Conservation (phyloP, 768 basidiomycete species). For the Leccinum incarnatum region DNA sequence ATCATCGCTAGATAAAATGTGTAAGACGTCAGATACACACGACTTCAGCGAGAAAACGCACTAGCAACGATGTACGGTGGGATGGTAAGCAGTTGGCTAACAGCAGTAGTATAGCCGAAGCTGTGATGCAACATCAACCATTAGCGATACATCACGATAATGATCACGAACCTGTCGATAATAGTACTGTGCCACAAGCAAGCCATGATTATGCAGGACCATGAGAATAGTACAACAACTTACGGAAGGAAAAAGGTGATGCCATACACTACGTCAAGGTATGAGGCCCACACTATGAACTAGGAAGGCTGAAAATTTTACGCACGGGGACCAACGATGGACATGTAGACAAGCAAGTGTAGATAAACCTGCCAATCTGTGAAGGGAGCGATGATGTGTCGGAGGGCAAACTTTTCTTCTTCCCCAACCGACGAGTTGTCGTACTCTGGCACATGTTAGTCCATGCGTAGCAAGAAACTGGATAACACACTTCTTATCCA, state of each 20-base stretch:
- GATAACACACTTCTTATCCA: constrained; percentile 18
- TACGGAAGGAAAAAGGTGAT: constrained; percentile 71
- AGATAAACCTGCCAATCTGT: constrained; percentile 59
- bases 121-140: constrained; percentile 29
- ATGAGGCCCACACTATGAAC: neutral
- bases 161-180: neutral
- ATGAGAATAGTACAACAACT: constrained; percentile 25
- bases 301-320: constrained; percentile 2
- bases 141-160: neutral
- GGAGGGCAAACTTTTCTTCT: constrained; percentile 55
- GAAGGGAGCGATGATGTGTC: constrained; percentile 53
- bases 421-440: constrained; percentile 21
- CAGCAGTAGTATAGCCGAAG: constrained; percentile 55
- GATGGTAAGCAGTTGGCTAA: constrained; percentile 64
- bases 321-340: constrained; percentile 57
- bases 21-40: neutral
- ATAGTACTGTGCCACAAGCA: neutral
- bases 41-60: constrained; percentile 31
- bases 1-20: constrained; percentile 41
- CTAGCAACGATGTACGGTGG: constrained; percentile 66
- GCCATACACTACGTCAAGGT: constrained; percentile 50
- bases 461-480: constrained; percentile 40
- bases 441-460: constrained; percentile 47
- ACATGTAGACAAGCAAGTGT: constrained; percentile 35
- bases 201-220: neutral